These are phyloP conservation scores for Actinomortierella wolfii DNA, from an alignment of 371 early-diverging fungal genomes.

Conservation along the genomic window DNA sequence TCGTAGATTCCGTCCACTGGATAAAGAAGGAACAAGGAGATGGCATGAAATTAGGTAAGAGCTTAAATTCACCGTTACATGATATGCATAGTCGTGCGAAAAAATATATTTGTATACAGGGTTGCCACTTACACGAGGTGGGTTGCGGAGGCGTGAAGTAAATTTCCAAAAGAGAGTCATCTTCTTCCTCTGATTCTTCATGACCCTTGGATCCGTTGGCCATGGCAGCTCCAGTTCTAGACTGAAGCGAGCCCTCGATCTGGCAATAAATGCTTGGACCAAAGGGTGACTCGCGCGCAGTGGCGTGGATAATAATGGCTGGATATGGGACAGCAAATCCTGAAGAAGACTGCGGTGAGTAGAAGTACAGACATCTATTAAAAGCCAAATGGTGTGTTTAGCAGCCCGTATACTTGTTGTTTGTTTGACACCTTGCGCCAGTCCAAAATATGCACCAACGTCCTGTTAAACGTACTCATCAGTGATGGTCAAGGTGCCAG, in stretches of 20 bases:
- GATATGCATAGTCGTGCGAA: too few relatives aligned
- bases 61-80: background rate
- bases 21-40: background rate
- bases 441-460: too few relatives aligned
- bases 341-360: slow-evolving; percentile 45
- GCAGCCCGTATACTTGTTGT: too few relatives aligned
- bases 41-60: background rate
- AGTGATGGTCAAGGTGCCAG: slow-evolving; percentile 38
- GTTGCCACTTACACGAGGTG: slow-evolving; percentile 56
- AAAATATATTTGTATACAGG: too few relatives aligned
- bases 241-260: slow-evolving; percentile 53
- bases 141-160: slow-evolving; percentile 69
- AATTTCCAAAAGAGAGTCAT: slow-evolving; percentile 64
- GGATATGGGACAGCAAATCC: slow-evolving; percentile 76
- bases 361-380: slow-evolving; percentile 58
- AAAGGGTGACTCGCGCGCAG: slow-evolving; percentile 65
- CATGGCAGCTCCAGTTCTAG: slow-evolving; percentile 33
- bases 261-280: slow-evolving; percentile 78
- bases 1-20: slow-evolving; percentile 76
- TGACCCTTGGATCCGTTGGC: slow-evolving; percentile 9
- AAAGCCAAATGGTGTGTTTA: too few relatives aligned
- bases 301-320: slow-evolving; percentile 81
- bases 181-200: slow-evolving; percentile 60
- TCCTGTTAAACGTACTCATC: slow-evolving; percentile 35
- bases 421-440: too few relatives aligned